Conservation (phyloP, 2,329 filamentous ascomycete species). For the Apiospora aurea region DNA sequence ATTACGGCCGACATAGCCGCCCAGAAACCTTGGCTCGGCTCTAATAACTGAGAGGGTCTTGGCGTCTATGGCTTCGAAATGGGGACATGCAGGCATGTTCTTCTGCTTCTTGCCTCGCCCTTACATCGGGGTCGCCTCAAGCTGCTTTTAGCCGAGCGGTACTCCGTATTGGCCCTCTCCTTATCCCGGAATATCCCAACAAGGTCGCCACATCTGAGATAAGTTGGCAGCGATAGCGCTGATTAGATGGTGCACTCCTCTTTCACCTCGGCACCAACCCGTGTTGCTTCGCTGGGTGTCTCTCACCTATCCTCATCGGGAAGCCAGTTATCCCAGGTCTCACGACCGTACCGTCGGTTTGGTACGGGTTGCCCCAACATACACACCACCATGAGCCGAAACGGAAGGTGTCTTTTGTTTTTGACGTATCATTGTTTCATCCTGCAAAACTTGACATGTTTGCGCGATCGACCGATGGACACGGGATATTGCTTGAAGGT, state of each 20-base stretch:
- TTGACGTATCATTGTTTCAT: neutral
- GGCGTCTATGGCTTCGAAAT: neutral
- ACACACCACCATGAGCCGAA: neutral
- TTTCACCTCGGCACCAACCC: neutral
- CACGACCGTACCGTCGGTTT: constrained; percentile 3
- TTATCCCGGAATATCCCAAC: neutral
- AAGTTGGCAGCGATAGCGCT: neutral
- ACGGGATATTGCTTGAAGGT: neutral
- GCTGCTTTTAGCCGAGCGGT: neutral
- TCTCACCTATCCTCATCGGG: neutral
- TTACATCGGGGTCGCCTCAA: neutral
- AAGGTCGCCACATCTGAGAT: neutral
- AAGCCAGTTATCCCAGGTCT: neutral
- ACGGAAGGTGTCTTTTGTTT: neutral
- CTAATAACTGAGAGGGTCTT: neutral
- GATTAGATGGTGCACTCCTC: neutral
- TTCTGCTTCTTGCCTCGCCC: neutral
- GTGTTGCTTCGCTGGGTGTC: neutral
- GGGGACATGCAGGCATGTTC: neutral
- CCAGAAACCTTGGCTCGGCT: constrained; percentile 8
- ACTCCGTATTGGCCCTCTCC: too few species aligned
- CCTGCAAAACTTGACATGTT: neutral
- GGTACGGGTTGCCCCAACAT: neutral
- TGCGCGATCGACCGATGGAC: constrained; percentile 1
- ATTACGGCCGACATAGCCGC: neutral